Base-by-base conservation (phyloP, 495 filamentous ascomycete species). In the Massariosphaeria phaeospora region DNA sequence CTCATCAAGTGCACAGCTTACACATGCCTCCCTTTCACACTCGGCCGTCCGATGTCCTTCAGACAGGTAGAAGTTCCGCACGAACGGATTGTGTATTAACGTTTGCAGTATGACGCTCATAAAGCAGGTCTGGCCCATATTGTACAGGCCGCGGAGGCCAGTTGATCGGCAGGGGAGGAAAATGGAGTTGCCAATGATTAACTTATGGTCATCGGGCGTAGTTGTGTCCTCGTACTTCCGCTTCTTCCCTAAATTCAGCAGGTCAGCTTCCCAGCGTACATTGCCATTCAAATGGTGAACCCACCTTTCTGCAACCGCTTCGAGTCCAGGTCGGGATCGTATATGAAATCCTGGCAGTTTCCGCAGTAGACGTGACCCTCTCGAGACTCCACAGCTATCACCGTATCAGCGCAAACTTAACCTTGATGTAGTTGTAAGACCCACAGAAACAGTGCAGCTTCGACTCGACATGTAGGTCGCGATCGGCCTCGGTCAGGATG, bases 91-190 rank as follows among this genome's bases (percentile, higher is more conserved):
- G 69, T 95, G 90, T 26, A 95, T 76, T 39, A 96, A 77, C 17
- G 81, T 84, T 66, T 96, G 91, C 13, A 96, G 74, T 39, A 95
- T 84, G 25, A 95, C 89, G 56, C 87, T 90, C 77, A 95, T 86
- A 67, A 93, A 96, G 71, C 91, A 96, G 3, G 91, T 95, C 17
- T 88, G 85, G 12, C 91, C 91, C 68, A 94, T 88, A 66, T 96
- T 96, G 66, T 88, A 91, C 31, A 96, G 83, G n/a, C 91, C 91
- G 6, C 90, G 82, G 26, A 93, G 75, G 6, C 85, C 85, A 31
- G 75, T 83, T 3, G 84, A 83, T 31, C 81, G 83, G 66, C 85
- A 89, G 0, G 85, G 83, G 15, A 78, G 76, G 20, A 75, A 65
- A 5, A 72, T 76, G 10, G 83, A 82, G 64, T 88, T 84, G 25